These are phyloP conservation scores for Trametes elegans DNA, from an alignment of 768 basidiomycete genomes.

Conservation along the genomic window DNA sequence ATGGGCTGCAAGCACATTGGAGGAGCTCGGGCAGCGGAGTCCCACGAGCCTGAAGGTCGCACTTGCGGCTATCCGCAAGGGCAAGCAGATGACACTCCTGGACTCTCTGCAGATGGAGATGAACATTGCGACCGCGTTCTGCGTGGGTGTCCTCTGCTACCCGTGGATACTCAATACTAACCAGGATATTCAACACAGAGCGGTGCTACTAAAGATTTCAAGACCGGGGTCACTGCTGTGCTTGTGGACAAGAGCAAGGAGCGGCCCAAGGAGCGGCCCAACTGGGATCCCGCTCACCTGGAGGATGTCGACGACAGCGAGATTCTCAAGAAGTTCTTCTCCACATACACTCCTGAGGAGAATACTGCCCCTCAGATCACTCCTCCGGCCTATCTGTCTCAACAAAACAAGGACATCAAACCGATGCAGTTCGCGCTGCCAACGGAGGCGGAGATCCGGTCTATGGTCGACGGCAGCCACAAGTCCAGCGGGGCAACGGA, in stretches of 20 bases:
- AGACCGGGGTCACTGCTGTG: slow-evolving; percentile 73
- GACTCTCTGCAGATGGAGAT: slow-evolving; percentile 82
- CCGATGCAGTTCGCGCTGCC: slow-evolving; percentile 60
- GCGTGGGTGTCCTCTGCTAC: slow-evolving; percentile 52
- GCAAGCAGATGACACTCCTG: slow-evolving; percentile 58
- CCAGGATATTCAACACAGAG: slow-evolving; percentile 42
- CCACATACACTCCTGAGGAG: slow-evolving; percentile 42
- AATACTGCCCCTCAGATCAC: slow-evolving; percentile 27
- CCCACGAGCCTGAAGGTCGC: slow-evolving; percentile 93
- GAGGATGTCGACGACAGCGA: slow-evolving; percentile 54
- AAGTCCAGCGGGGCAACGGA: slow-evolving; percentile 59
- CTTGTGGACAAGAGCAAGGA: slow-evolving; percentile 49
- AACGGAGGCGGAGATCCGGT: slow-evolving; percentile 69
- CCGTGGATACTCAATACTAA: no score
- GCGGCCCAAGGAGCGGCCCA: slow-evolving; percentile 55
- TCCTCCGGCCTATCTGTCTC: slow-evolving; percentile 24
- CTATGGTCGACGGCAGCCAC: slow-evolving; percentile 63
- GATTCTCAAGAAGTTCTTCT: slow-evolving; percentile 69
- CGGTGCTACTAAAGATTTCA: slow-evolving; percentile 80
- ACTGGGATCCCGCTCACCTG: slow-evolving; percentile 70
- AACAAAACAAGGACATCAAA: slow-evolving; percentile 24
- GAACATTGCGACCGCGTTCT: slow-evolving; percentile 84
- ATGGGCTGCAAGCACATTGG: slow-evolving; percentile 77
- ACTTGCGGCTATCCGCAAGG: slow-evolving; percentile 73
- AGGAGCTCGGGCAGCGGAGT: slow-evolving; percentile 64